These are phyloP conservation scores for Pterocarpus santalinus DNA, from an alignment of 306 rosid species.

Conservation along the genomic window DNA sequence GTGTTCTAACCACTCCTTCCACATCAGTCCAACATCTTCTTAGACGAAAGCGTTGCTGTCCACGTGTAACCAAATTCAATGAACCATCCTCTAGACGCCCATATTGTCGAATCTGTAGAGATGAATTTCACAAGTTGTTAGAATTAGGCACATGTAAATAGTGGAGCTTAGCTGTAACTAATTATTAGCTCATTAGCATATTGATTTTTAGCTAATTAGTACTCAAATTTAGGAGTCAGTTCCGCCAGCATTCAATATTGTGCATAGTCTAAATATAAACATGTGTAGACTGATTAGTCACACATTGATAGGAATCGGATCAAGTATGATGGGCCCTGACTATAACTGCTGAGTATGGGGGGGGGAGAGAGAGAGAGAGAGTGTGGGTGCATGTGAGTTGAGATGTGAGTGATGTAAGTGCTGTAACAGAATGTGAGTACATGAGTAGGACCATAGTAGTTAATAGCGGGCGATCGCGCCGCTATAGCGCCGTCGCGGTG, in stretches of 20 bases:
- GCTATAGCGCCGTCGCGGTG: too few species aligned
- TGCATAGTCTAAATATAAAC: not conserved
- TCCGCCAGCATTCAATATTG: not conserved
- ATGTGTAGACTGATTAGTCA: not conserved
- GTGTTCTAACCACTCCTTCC: slow-evolving; percentile 83
- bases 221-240: not conserved
- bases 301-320: too few species aligned
- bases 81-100: slow-evolving; percentile 87
- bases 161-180: not conserved
- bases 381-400: too few species aligned
- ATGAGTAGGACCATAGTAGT: too few species aligned
- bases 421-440: too few species aligned
- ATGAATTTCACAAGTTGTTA: slow-evolving; percentile 33
- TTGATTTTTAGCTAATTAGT: not conserved
- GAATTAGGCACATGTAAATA: not conserved
- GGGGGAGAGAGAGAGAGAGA: not conserved
- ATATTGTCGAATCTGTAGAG: slow-evolving; percentile 80
- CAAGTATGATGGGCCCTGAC: too few species aligned
- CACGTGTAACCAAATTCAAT: slow-evolving; percentile 86
- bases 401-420: too few species aligned
- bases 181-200: not conserved
- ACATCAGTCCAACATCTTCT: slow-evolving; percentile 79
- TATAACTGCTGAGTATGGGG: not conserved
- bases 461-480: too few species aligned
- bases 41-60: slow-evolving; percentile 87